Conservation (phyloP, 1,284 basidiomycete species). For the Trametes hirsuta region DNA sequence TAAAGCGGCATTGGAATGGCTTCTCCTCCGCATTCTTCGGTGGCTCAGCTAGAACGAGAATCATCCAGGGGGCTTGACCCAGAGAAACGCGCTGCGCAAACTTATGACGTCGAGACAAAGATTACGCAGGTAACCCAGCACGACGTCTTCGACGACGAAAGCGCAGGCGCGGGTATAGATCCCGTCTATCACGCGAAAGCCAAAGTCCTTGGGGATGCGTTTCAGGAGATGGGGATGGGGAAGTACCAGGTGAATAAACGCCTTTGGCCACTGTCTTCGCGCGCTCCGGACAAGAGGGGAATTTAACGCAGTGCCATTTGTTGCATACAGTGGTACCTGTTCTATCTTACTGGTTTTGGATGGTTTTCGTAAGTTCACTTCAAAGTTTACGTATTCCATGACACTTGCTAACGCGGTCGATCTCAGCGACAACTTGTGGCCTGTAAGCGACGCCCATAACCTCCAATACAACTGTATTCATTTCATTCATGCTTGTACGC, state of each 20-base stretch:
- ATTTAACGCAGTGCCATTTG: neutral
- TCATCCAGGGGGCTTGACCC: neutral
- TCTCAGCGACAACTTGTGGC: conserved; percentile 65
- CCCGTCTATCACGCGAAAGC: conserved; percentile 69
- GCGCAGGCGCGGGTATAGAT: conserved; percentile 43
- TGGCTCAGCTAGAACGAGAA: neutral
- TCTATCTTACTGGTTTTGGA: conserved; percentile 64
- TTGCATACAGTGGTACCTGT: conserved; percentile 48
- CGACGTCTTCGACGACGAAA: conserved; percentile 49
- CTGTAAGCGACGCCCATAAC: conserved; percentile 37
- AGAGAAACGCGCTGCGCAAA: neutral
- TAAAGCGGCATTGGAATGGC: no score
- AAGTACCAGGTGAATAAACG: conserved; percentile 57
- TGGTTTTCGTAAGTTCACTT: conserved; percentile 63
- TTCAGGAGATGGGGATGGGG: conserved; percentile 77
- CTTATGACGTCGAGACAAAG: conserved; percentile 7
- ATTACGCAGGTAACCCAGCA: conserved; percentile 30
- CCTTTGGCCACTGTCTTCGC: neutral
- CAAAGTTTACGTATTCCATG: neutral
- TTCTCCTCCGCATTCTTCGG: no score
- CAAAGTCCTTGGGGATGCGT: conserved; percentile 61
- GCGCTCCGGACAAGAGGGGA: no score
- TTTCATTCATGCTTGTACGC: no score
- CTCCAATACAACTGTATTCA: neutral
- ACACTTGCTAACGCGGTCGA: no score